Percentiles rank a stretch among this genome's conserved stretches.
Evolutionary conservation across 2,329 filamentous ascomycete species (phyloP).

Genomic region (Penicillium janthinellum): DNA sequence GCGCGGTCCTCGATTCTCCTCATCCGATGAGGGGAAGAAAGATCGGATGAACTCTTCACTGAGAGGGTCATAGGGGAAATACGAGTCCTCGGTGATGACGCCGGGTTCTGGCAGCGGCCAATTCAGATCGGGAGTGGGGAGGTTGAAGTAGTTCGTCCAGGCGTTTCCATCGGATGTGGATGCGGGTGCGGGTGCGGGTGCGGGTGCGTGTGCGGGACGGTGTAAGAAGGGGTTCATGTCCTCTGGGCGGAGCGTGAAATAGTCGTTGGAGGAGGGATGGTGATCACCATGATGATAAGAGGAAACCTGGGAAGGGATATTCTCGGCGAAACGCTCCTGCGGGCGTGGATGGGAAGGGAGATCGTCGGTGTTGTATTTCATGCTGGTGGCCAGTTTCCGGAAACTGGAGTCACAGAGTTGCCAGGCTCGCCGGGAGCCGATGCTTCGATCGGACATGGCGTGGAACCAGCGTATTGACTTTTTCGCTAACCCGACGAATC

Average conservation of each 20-base stretch:
- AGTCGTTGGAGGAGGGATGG: constrained; percentile 7
- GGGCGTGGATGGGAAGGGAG: constrained; percentile 30
- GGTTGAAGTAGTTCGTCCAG: constrained; percentile 16
- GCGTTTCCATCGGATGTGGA: constrained; percentile 9
- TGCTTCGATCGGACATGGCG: constrained; percentile 42
- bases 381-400: constrained; percentile 37
- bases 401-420: constrained; percentile 42
- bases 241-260: constrained; percentile 17
- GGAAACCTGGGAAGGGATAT: not conserved
- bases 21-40: constrained; percentile 37
- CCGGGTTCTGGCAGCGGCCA: constrained; percentile 11
- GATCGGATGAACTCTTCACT: constrained; percentile 42
- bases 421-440: constrained; percentile 47
- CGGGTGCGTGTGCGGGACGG: not conserved
- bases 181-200: not conserved
- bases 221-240: constrained; percentile 12
- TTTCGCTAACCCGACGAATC: constrained; percentile 41
- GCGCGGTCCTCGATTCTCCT: constrained; percentile 28
- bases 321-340: constrained; percentile 10
- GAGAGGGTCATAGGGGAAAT: constrained; percentile 44
- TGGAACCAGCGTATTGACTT: constrained; percentile 49
- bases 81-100: constrained; percentile 28
- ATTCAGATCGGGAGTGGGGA: constrained; percentile 19
- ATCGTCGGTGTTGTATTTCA: constrained; percentile 40
- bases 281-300: not conserved